Evolutionary conservation across 1,284 basidiomycete genomes (phyloP).

Genomic region (Moniliophthora roreri): DNA sequence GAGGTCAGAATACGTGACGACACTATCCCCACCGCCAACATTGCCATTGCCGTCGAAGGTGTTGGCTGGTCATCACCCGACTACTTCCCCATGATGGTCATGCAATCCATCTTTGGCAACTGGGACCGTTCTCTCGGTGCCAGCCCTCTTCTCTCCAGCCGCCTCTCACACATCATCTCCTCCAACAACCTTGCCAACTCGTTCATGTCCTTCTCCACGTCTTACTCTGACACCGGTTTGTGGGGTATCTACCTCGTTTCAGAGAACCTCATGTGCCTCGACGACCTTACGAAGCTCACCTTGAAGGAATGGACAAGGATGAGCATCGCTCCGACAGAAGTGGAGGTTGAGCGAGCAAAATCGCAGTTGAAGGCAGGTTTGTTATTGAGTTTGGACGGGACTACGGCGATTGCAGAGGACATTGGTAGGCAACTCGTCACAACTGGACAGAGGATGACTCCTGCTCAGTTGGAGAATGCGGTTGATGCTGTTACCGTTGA

Average conservation of each 20-base stretch:
- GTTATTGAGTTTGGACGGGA: constrained; percentile 90
- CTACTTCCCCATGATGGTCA: constrained; percentile 99
- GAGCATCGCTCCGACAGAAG: constrained; percentile 81
- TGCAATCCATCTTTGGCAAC: constrained; percentile 98
- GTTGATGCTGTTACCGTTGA: constrained; percentile 86
- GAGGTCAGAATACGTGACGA: constrained; percentile 98
- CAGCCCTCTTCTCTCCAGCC: constrained; percentile 86
- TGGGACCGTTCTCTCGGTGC: constrained; percentile 98
- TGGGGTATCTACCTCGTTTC: constrained; percentile 99
- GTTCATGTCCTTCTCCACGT: constrained; percentile 99
- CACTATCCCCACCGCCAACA: constrained; percentile 84
- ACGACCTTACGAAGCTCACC: constrained; percentile 94
- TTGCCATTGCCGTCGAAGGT: constrained; percentile 97
- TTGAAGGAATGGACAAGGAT: constrained; percentile 97
- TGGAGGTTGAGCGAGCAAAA: constrained; percentile 96
- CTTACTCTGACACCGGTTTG: constrained; percentile 99
- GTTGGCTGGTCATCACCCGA: constrained; percentile 98
- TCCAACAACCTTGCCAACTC: constrained; percentile 97
- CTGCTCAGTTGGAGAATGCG: constrained; percentile 91
- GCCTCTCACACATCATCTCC: constrained; percentile 90
- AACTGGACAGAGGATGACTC: constrained; percentile 86
- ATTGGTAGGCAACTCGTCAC: constrained; percentile 97
- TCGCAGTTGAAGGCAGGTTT: constrained; percentile 96
- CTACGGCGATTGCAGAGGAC: constrained; percentile 96
- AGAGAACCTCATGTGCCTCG: constrained; percentile 92